Evolutionary conservation across 441 rosid genomes (phyloP).

Genomic region (Metrosideros polymorpha): DNA sequence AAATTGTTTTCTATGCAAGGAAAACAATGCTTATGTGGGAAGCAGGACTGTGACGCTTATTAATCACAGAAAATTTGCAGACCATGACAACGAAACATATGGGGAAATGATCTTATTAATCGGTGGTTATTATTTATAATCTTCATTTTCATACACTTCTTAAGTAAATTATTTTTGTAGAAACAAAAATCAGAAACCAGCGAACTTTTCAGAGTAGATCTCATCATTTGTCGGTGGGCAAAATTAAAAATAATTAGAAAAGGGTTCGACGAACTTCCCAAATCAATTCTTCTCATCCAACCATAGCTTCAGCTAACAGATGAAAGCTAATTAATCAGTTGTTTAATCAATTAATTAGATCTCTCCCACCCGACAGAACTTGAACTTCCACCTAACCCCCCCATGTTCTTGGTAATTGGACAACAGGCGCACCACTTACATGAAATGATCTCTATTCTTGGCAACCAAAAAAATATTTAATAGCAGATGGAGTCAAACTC

Average conservation of each 20-base stretch:
- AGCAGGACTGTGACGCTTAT: neutral
- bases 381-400: neutral
- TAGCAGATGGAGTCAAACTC: neutral
- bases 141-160: neutral
- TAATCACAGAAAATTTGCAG: neutral
- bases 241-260: neutral
- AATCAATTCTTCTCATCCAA: neutral
- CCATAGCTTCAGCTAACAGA: neutral
- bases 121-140: neutral
- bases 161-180: neutral
- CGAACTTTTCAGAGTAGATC: neutral
- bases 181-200: neutral
- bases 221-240: neutral
- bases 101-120: neutral
- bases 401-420: neutral
- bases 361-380: neutral
- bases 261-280: neutral
- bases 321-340: neutral
- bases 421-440: too few species aligned
- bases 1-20: neutral
- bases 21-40: neutral
- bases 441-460: neutral
- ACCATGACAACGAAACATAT: neutral
- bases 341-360: neutral
- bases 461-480: neutral